These are phyloP conservation scores for Ophiocordyceps camponoti-rufipedis DNA, from an alignment of 2,329 filamentous ascomycete genomes.

Conservation along the genomic window DNA sequence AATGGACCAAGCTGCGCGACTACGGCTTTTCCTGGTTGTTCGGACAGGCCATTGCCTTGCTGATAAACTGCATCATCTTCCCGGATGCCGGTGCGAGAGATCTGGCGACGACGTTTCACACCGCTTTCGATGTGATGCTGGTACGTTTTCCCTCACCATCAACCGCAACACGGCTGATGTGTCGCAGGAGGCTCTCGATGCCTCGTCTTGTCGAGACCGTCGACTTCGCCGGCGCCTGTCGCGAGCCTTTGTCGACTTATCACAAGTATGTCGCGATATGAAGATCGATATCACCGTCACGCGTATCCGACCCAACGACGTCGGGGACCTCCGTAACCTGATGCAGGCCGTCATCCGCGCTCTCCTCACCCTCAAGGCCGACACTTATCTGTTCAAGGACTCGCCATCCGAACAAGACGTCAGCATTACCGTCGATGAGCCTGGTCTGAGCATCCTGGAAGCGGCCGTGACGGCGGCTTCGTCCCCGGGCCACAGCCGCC, in stretches of 20 bases:
- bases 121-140: slow-evolving; percentile 27
- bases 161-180: background rate
- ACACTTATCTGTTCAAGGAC: slow-evolving; percentile 25
- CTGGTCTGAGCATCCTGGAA: background rate
- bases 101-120: slow-evolving; percentile 27
- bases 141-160: slow-evolving; percentile 9
- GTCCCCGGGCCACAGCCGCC: slow-evolving; percentile 4
- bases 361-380: slow-evolving; percentile 30
- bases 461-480: slow-evolving; percentile 2
- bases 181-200: slow-evolving; percentile 12
- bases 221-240: slow-evolving; percentile 24
- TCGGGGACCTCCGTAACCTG: slow-evolving; percentile 30
- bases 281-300: slow-evolving; percentile 37
- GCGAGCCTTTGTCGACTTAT: slow-evolving; percentile 35
- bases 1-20: slow-evolving; percentile 30
- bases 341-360: slow-evolving; percentile 36
- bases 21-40: slow-evolving; percentile 38
- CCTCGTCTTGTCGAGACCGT: slow-evolving; percentile 11
- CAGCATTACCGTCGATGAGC: slow-evolving; percentile 4
- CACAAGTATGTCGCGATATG: slow-evolving; percentile 36
- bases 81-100: slow-evolving; percentile 38
- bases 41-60: slow-evolving; percentile 33
- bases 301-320: slow-evolving; percentile 29
- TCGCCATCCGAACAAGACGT: slow-evolving; percentile 4
- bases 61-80: slow-evolving; percentile 27